These are phyloP conservation scores for Salvia sclarea DNA, from an alignment of 305 asterid genomes.

Conservation along the genomic window DNA sequence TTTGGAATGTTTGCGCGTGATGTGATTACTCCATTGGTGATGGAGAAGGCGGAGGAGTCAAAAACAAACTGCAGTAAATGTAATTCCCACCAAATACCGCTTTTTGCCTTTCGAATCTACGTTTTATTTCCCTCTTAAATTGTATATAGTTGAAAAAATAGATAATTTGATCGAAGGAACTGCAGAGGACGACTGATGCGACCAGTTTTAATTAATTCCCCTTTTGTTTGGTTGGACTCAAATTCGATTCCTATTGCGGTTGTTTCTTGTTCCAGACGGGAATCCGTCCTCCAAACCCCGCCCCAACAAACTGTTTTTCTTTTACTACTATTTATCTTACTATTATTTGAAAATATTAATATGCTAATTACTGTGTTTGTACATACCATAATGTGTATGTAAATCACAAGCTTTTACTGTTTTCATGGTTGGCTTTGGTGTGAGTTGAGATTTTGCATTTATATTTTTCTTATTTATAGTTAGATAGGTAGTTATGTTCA, in stretches of 20 bases:
- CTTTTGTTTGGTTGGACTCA: neutral
- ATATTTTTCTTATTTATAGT: no score
- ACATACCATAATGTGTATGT: neutral
- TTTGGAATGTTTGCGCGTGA: neutral
- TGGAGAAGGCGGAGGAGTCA: neutral
- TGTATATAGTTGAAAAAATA: neutral
- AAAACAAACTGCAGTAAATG: conserved; percentile 4
- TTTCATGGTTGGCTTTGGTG: no score
- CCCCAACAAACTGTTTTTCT: no score
- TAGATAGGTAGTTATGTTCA: neutral
- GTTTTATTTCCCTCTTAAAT: neutral
- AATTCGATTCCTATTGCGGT: neutral
- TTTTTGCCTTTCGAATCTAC: neutral
- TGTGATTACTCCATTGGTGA: conserved; percentile 30
- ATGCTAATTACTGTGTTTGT: neutral
- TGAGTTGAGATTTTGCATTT: no score
- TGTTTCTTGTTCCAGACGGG: no score
- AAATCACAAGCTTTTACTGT: neutral
- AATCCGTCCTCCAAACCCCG: no score
- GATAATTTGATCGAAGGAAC: conserved; percentile 16
- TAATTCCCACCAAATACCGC: neutral
- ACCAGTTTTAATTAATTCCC: neutral
- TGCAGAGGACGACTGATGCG: conserved; percentile 18
- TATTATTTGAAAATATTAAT: no score
- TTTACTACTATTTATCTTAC: no score